Conservation (phyloP, 2,329 filamentous ascomycete species). For the Ophiostoma piceae region DNA sequence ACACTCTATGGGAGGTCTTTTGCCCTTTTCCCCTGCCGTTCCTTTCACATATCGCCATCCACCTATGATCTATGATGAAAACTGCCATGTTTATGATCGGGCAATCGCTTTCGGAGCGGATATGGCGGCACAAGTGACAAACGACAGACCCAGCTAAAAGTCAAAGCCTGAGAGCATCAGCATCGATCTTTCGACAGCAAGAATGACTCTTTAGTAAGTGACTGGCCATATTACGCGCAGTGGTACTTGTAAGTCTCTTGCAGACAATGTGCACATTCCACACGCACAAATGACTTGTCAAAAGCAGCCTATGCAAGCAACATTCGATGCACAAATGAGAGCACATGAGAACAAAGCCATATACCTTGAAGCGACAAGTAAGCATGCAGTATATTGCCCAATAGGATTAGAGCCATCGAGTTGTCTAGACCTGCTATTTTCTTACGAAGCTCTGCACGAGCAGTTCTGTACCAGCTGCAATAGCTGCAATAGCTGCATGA, state of each 20-base stretch:
- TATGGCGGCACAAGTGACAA: neutral
- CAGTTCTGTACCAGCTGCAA: too few species aligned
- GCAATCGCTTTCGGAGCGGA: neutral
- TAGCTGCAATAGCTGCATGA: neutral
- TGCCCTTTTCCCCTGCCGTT: too few species aligned
- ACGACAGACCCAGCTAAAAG: neutral
- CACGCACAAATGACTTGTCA: neutral
- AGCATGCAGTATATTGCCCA: neutral
- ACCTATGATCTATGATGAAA: too few species aligned
- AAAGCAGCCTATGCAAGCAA: neutral
- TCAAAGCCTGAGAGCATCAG: too few species aligned
- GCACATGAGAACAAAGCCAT: neutral
- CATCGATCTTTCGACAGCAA: neutral
- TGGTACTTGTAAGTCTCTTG: neutral
- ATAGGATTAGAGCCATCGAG: neutral
- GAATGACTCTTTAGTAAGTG: neutral
- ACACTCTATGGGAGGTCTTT: too few species aligned
- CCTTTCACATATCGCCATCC: too few species aligned
- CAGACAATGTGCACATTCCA: neutral
- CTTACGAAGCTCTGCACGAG: too few species aligned
- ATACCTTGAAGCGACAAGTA: neutral
- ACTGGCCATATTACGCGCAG: neutral
- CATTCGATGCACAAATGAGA: neutral
- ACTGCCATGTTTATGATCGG: neutral
- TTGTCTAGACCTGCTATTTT: neutral